Percentiles rank a stretch among this genome's conserved stretches.
Evolutionary conservation across 2,329 filamentous ascomycete genomes (phyloP).

Genomic region (Phialophora tarda): DNA sequence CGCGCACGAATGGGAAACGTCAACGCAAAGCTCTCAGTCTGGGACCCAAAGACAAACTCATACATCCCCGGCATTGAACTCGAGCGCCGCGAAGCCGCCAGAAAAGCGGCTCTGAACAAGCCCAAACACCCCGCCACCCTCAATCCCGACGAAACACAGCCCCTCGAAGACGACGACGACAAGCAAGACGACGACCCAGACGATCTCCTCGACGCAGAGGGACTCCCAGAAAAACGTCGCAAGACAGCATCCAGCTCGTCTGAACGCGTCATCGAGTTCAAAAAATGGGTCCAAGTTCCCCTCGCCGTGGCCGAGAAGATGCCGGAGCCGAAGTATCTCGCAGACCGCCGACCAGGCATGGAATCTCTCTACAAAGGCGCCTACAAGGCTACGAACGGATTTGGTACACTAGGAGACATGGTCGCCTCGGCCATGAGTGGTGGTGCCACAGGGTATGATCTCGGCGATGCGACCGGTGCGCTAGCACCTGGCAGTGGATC

Average conservation of each 20-base stretch:
- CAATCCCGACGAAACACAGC: conserved; percentile 36
- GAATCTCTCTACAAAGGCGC: conserved; percentile 55
- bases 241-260: conserved; percentile 34
- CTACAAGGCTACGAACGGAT: conserved; percentile 36
- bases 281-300: conserved; percentile 64
- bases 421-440: conserved; percentile 15
- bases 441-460: conserved; percentile 31
- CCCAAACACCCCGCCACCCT: conserved; percentile 22
- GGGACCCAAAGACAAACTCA: conserved; percentile 34
- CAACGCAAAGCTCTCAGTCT: conserved; percentile 31
- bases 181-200: conserved; percentile 49
- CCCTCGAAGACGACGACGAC: conserved; percentile 44
- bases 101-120: conserved; percentile 33
- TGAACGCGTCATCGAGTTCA: conserved; percentile 60
- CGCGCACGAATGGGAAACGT: conserved; percentile 33
- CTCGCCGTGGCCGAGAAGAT: conserved; percentile 58
- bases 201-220: conserved; percentile 49
- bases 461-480: conserved; percentile 34
- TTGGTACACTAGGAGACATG: conserved; percentile 30
- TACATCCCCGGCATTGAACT: conserved; percentile 41
- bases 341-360: conserved; percentile 65
- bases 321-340: conserved; percentile 66
- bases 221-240: conserved; percentile 27
- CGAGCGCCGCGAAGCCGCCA: conserved; percentile 25
- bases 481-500: conserved; percentile 11